Base-by-base conservation (phyloP, 2,329 filamentous ascomycete species). In the Calonectria pauciramosa region DNA sequence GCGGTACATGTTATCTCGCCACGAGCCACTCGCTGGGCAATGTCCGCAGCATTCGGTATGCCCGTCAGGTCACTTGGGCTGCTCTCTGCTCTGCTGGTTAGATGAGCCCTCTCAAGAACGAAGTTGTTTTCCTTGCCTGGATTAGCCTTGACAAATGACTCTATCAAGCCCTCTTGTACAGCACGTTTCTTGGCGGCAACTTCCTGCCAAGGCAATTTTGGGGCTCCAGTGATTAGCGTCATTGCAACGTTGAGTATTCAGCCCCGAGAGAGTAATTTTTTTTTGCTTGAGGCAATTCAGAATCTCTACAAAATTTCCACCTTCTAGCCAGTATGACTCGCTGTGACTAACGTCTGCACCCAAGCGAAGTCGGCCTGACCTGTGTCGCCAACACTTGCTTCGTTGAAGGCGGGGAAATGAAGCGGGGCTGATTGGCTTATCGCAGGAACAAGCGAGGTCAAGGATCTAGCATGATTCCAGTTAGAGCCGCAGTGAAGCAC, bases 151-250 rank as follows among this genome's bases (percentile, higher is more conserved):
- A 16, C n/a, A 16, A 65, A 68, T 8, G 54, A 59, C 8, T 47
- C 65, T 14, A 71, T 20, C 10, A 54, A 28, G 13, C 56, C 47
- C 1, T 63, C 52, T 18, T 49, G 74, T 32, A 38, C 36, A 9
- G 9, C 23, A 13, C 44, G 52, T 69, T 75, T 74, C 30, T 52
- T 52, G n/a, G 71, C 64, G 26, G 66, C 71, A 36, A 74, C 34
- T 14, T 75, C 71, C 30, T 68, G 52, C 71, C 70, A 73, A 3
- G 71, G 36, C 18, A 16, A 18, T 18, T 71, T 73, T n/a, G 56
- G 26, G 7, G 52, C 16, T 65, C 28, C 67, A 36, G 47, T 59
- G n/a, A 49, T 59, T 28, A 56, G 13, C 3, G 71, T 68, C 72
- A 74, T 74, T 30, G n/a, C 16, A 49, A 2, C n/a, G 23, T 26